Conservation (phyloP, 2,329 filamentous ascomycete genomes). For the Penicillium sp. region DNA sequence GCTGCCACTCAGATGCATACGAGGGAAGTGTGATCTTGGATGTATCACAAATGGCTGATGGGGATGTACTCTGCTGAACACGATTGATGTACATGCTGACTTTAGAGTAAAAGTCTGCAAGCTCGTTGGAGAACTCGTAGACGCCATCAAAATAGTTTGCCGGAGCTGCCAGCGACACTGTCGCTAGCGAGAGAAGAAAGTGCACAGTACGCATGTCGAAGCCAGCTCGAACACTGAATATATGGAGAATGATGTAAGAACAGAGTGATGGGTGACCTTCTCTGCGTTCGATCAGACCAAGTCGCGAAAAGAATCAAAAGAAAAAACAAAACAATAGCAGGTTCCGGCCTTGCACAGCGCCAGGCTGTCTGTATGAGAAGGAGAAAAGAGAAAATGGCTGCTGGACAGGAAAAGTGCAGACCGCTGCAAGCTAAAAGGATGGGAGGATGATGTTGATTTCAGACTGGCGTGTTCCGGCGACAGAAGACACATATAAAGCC, state of each 20-base stretch:
- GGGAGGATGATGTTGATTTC: conserved; percentile 3
- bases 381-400: not conserved
- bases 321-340: not conserved
- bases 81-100: conserved; percentile 36
- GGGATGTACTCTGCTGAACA: conserved; percentile 14
- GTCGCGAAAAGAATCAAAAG: conserved; percentile 1
- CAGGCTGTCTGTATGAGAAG: conserved; percentile 4
- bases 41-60: conserved; percentile 27
- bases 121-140: conserved; percentile 37
- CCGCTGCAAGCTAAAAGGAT: conserved; percentile 5
- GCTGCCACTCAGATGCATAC: conserved; percentile 53
- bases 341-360: conserved; percentile 7
- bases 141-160: conserved; percentile 25
- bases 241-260: conserved; percentile 2
- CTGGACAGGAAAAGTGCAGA: conserved; percentile 11
- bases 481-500: conserved; percentile 19
- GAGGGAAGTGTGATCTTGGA: conserved; percentile 32
- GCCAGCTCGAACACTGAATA: conserved; percentile 12
- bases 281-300: not conserved
- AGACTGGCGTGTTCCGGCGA: not conserved
- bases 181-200: conserved; percentile 27
- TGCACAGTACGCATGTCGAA: conserved; percentile 18
- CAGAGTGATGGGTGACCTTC: not conserved
- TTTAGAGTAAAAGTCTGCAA: conserved; percentile 36
- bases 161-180: conserved; percentile 32